Percentiles rank a stretch among this genome's conserved stretches.
phyloP scores from a whole-genome alignment of 352 stramenopile species.

The Phytophthora agathidicida region DNA sequence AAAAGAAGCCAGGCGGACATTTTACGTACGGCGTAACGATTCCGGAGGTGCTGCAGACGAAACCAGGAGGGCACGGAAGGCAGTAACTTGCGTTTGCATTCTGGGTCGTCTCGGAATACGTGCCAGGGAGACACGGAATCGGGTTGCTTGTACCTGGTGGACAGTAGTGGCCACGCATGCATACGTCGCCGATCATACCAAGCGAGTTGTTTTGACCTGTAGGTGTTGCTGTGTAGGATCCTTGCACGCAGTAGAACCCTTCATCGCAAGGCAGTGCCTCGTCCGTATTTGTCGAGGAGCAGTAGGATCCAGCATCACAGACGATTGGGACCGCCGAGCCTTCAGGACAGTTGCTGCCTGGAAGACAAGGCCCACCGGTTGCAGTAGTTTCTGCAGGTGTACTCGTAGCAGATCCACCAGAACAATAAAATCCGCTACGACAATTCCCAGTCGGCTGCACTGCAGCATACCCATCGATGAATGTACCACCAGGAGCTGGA shows the following conservation, averaged over 20 bases:
- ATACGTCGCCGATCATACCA: conserved; percentile 77
- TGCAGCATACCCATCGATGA: conserved; percentile 54
- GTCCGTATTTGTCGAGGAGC: conserved; percentile 76
- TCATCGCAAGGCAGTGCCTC: conserved; percentile 68
- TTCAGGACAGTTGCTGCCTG: conserved; percentile 88
- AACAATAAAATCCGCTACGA: conserved; percentile 87
- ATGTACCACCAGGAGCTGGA: conserved; percentile 69
- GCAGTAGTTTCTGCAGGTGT: conserved; percentile 46
- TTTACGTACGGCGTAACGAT: conserved; percentile 49
- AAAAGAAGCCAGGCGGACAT: conserved; percentile 68
- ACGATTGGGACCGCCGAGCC: conserved; percentile 84
- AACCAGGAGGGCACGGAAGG: conserved; percentile 65
- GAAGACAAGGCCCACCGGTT: conserved; percentile 76
- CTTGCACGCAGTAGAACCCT: conserved; percentile 91
- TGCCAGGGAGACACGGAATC: conserved; percentile 76
- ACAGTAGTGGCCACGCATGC: conserved; percentile 79
- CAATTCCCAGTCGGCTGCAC: conserved; percentile 61
- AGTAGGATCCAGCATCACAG: conserved; percentile 82
- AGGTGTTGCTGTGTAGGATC: conserved; percentile 76
- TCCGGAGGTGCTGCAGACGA: conserved; percentile 61
- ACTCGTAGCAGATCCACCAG: conserved; percentile 53
- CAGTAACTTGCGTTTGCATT: conserved; percentile 68
- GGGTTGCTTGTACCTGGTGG: conserved; percentile 78
- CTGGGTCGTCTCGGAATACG: conserved; percentile 72
- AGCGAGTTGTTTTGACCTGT: conserved; percentile 77